These are phyloP conservation scores for Phragmites australis DNA, from an alignment of 176 grass and related monocot genomes.

Conservation along the genomic window DNA sequence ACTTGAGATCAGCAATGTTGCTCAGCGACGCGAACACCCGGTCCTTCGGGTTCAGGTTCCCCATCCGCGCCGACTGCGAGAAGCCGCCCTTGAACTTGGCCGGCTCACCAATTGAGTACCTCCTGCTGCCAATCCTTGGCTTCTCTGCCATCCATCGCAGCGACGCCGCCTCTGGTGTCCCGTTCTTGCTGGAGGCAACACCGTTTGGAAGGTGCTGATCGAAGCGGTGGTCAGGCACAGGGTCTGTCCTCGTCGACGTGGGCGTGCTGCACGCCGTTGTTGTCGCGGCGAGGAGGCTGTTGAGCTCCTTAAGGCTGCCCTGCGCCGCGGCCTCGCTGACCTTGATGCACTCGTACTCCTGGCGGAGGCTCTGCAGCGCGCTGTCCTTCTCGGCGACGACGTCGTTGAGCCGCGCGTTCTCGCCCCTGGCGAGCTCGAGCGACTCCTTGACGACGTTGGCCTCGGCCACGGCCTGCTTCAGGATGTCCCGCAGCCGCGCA, in stretches of 20 bases:
- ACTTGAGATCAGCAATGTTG: constrained; percentile 71
- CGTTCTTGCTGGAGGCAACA: constrained; percentile 18
- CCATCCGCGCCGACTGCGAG: constrained; percentile 54
- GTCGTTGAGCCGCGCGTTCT: constrained; percentile 69
- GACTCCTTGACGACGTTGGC: constrained; percentile 65
- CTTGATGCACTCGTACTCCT: constrained; percentile 87
- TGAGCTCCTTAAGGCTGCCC: constrained; percentile 83
- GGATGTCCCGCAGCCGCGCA: constrained; percentile 70
- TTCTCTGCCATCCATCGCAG: constrained; percentile 39
- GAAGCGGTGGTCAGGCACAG: constrained; percentile 24
- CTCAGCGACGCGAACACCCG: constrained; percentile 68
- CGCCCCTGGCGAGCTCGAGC: constrained; percentile 53
- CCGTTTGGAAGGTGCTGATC: not conserved
- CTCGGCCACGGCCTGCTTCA: constrained; percentile 92
- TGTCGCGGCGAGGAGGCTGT: constrained; percentile 79
- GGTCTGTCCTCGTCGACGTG: constrained; percentile 30
- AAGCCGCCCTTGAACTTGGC: constrained; percentile 49
- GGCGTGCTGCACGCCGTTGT: constrained; percentile 50
- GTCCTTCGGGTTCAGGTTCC: constrained; percentile 49
- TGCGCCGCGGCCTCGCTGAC: constrained; percentile 87
- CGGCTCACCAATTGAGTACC: constrained; percentile 72
- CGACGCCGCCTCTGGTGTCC: constrained; percentile 29
- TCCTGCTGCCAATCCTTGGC: constrained; percentile 32
- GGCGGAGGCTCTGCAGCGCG: constrained; percentile 63
- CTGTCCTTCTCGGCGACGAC: constrained; percentile 60